Evolutionary conservation across 2,329 filamentous ascomycete genomes (phyloP).

Genomic region (Clonostachys rosea): DNA sequence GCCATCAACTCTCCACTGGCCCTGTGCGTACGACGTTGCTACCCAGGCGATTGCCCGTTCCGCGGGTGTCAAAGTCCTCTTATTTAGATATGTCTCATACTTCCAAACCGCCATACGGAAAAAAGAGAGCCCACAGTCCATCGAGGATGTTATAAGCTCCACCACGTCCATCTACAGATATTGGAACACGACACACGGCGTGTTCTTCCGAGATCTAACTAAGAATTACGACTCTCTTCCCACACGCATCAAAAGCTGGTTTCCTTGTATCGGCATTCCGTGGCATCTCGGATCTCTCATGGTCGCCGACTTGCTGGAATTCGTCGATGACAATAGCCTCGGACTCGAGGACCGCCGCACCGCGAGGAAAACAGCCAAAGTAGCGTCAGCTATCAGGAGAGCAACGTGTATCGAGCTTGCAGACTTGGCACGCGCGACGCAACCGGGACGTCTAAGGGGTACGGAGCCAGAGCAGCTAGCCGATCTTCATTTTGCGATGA

Average conservation of each 20-base stretch:
- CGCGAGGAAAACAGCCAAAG: slow-evolving; percentile 16
- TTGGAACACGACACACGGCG: slow-evolving; percentile 47
- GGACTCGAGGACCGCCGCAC: slow-evolving; percentile 15
- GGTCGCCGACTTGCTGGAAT: slow-evolving; percentile 47
- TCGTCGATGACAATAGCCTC: slow-evolving; percentile 34
- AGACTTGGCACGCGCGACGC: slow-evolving; percentile 39
- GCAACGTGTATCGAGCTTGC: slow-evolving; percentile 39
- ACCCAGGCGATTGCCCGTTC: slow-evolving; percentile 43
- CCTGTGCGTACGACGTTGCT: slow-evolving; percentile 48
- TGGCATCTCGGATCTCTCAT: slow-evolving; percentile 53
- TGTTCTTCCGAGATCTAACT: slow-evolving; percentile 47
- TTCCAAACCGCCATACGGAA: slow-evolving; percentile 46
- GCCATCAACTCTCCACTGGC: slow-evolving; percentile 34
- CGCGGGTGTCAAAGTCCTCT: slow-evolving; percentile 53
- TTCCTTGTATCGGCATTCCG: slow-evolving; percentile 50
- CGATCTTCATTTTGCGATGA: slow-evolving; percentile 48
- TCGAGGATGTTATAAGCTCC: slow-evolving; percentile 43
- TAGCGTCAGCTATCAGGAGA: slow-evolving; percentile 32
- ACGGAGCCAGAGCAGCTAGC: slow-evolving; percentile 24
- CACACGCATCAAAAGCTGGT: slow-evolving; percentile 53
- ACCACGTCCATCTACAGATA: slow-evolving; percentile 46
- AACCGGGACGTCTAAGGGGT: too few species aligned
- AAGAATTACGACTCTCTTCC: slow-evolving; percentile 43
- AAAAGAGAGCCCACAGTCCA: slow-evolving; percentile 20
- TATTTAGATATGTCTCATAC: slow-evolving; percentile 51